Percentiles rank a stretch among this genome's conserved stretches.
These are phyloP conservation scores for Mrakia frigida DNA, from an alignment of 768 basidiomycete genomes.

Conservation along the genomic window DNA sequence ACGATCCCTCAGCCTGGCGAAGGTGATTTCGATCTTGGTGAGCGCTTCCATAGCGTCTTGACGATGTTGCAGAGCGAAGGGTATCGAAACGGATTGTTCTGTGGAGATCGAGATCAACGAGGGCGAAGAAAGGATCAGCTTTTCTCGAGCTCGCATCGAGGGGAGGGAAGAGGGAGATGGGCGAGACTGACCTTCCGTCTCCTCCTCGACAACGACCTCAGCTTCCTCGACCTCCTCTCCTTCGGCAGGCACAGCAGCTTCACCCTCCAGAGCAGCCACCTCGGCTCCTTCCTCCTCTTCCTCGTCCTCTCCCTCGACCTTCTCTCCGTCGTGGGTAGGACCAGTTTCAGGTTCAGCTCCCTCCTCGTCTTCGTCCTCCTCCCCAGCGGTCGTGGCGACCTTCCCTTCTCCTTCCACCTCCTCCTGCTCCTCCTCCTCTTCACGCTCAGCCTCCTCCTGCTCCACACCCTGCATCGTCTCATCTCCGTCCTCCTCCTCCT, in stretches of 20 bases:
- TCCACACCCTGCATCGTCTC: constrained; percentile 24
- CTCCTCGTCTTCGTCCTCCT: constrained; percentile 6
- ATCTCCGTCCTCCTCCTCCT: constrained; percentile 24
- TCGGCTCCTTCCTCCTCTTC: constrained; percentile 30
- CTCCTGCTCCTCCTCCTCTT: constrained; percentile 7
- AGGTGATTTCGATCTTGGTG: constrained; percentile 86
- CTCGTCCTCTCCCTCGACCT: background rate
- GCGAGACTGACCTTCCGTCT: constrained; percentile 13
- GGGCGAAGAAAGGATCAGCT: constrained; percentile 37
- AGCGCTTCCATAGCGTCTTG: constrained; percentile 80
- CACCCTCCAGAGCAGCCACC: constrained; percentile 28
- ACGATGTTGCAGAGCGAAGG: constrained; percentile 36
- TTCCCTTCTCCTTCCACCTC: background rate
- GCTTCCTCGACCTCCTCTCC: background rate
- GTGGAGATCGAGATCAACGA: constrained; percentile 49
- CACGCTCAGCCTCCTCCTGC: constrained; percentile 17
- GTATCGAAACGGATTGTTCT: constrained; percentile 53
- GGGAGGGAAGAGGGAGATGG: background rate
- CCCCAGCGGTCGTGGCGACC: background rate
- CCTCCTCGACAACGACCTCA: background rate
- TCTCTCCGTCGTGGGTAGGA: background rate
- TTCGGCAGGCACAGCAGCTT: constrained; percentile 27
- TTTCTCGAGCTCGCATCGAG: background rate
- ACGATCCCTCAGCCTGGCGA: constrained; percentile 75
- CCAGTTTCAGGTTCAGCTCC: constrained; percentile 3